phyloP scores from a whole-genome alignment of 2,329 filamentous ascomycete genomes.

The Lecanoromycetidae sp. region DNA sequence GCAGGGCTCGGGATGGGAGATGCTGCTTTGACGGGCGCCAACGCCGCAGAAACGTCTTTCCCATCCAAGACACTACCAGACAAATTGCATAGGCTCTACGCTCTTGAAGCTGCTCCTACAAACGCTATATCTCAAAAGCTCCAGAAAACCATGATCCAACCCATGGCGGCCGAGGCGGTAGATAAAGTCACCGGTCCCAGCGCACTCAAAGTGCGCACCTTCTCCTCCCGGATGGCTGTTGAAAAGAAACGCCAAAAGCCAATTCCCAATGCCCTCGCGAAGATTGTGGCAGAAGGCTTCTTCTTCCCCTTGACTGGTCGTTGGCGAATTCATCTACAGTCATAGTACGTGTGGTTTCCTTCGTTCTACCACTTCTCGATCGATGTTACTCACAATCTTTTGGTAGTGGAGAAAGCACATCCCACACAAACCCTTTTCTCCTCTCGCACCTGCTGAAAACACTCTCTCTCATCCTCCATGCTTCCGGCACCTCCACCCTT shows the following conservation, averaged over 20 bases:
- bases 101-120: constrained; percentile 43
- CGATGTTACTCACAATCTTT: neutral
- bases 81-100: constrained; percentile 61
- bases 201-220: constrained; percentile 76
- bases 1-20: constrained; percentile 58
- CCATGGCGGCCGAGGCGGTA: constrained; percentile 68
- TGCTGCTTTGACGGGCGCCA: constrained; percentile 29
- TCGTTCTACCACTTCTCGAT: neutral
- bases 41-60: constrained; percentile 42
- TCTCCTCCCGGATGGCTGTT: constrained; percentile 63
- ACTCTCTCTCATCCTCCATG: constrained; percentile 67
- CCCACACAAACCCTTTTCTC: constrained; percentile 24
- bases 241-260: constrained; percentile 47
- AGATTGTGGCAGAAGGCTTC: constrained; percentile 61
- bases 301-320: constrained; percentile 78
- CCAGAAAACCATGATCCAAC: constrained; percentile 62
- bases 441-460: constrained; percentile 64
- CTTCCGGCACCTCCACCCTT: constrained; percentile 67
- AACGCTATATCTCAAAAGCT: constrained; percentile 56
- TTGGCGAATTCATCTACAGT: constrained; percentile 55
- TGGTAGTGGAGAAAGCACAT: constrained; percentile 17
- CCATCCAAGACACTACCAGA: constrained; percentile 69
- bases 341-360: constrained; percentile 28
- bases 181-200: constrained; percentile 69
- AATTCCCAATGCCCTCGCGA: constrained; percentile 65